Evolutionary conservation across 176 grass and related monocot genomes (phyloP), one percentile per base, ranked within the genome.

Genomic region (Carex pumila): DNA sequence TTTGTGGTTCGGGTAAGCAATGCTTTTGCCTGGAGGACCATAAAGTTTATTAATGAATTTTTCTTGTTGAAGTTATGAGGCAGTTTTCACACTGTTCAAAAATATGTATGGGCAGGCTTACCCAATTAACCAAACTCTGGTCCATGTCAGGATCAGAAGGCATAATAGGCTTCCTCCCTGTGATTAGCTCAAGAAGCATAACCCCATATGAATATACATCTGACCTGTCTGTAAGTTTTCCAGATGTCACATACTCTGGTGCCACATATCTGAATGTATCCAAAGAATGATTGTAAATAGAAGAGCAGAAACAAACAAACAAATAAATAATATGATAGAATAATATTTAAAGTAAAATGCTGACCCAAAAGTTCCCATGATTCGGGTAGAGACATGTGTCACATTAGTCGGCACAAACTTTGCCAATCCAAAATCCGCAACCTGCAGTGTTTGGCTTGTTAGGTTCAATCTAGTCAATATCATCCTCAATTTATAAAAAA

Each of bases 131-230:
- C 84, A 97, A 47, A 78, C 73, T 78, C 29, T 31, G 47, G 73
- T 25, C 88, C 2, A 87, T 71, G 65, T 92, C 67, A 37, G 81
- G 2, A 31, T 45, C 83, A 71, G 74, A 82, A 78, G 89, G 79
- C 59, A 84, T 50, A 37, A 94, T 61, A 62, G 94, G 94, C 13
- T 87, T 89, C 73, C 58, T 90, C 86, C 94, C 94, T 1, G 92
- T 89, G 67, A 97, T 92, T 73, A 97, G 85, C 60, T 94, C 94
- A 54, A 97, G 85, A 79, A 97, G 84, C 94, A 97, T 89, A 4
- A 97, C 91, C 47, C 94, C 94, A 68, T 94, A 94, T 79, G 94
- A 97, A 77, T 89, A 97, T 53, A 97, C 94, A 85, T 97, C 91
- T 14, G 94, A 97, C 34, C 85, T 84, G 30, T 94, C 94, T 15